phyloP scores from a whole-genome alignment of 2,329 filamentous ascomycete species.

The Pseudopithomyces maydicus region DNA sequence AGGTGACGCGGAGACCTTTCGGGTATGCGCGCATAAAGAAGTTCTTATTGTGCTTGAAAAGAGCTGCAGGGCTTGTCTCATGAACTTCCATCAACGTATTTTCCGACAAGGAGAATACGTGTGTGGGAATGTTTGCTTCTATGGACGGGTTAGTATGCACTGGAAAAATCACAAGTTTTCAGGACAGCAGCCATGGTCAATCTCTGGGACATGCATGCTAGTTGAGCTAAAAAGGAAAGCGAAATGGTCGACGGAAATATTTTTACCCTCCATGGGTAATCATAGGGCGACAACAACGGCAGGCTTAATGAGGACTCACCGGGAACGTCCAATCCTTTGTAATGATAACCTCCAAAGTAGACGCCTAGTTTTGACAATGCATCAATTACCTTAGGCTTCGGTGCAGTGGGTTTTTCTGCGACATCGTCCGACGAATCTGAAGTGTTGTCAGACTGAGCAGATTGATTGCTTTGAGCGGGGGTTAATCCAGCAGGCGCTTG shows the following conservation, averaged over 20 bases:
- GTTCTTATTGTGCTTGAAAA: constrained; percentile 82
- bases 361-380: constrained; percentile 76
- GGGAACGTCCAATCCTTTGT: constrained; percentile 71
- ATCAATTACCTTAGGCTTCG: constrained; percentile 66
- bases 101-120: constrained; percentile 69
- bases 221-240: no score
- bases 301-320: constrained; percentile 46
- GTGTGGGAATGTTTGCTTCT: constrained; percentile 60
- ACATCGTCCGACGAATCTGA: constrained; percentile 37
- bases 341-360: constrained; percentile 86
- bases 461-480: constrained; percentile 28
- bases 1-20: constrained; percentile 78
- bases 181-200: no score
- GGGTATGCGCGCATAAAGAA: constrained; percentile 90
- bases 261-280: neutral
- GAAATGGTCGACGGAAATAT: no score
- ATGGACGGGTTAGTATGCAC: neutral
- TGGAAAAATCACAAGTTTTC: neutral
- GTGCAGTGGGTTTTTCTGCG: constrained; percentile 55
- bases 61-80: constrained; percentile 56
- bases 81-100: constrained; percentile 70
- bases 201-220: no score
- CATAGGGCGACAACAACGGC: no score
- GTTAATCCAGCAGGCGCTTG: constrained; percentile 32
- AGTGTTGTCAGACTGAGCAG: constrained; percentile 29